Evolutionary conservation across 495 filamentous ascomycete genomes (phyloP), one percentile per base, ranked within the genome.

Genomic region (Aspergillus avenaceus): DNA sequence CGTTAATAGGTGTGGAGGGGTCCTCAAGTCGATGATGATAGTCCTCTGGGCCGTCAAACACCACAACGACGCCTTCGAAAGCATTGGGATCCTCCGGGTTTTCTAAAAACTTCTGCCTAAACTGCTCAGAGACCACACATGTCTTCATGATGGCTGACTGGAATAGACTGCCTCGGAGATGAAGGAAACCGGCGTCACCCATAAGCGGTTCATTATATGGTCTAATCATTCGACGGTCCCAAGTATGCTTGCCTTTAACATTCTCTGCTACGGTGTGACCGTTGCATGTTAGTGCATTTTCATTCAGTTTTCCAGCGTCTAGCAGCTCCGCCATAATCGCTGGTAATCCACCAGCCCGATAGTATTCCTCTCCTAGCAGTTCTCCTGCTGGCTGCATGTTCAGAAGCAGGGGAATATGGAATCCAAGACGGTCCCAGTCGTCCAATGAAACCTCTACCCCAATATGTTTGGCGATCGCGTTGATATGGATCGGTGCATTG

Each of bases 61-160:
- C 74, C 7, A 71, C 70, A 11, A 78, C 74, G 1, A 64, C 59
- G 1, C 72, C 67, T 52, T 79, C 78, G 52, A 81, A 80, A 3
- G 77, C 76, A 34, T 76, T 73, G 1, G 66, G 76, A 37, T 79
- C 76, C 1, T 71, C 58, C 8, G 76, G 73, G 41, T 78, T 70
- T 24, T 73, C 71, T 6, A 79, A 62, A 34, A 76, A 79, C 14
- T 60, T 64, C 34, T 71, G 31, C 34, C 73, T 56, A 56, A 81
- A 79, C 21, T 63, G 67, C 2, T 68, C 55, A 4, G 76, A 78
- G 38, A 81, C 78, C 14, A 79, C 77, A 27, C 71, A 79, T 1
- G 75, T 81, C 56, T 81, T 79, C 76, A 81, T 79, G 50, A 81
- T 79, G 3, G 77, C 77, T 0, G 74, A 78, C 19, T 79, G 63